phyloP scores from a whole-genome alignment of 1,284 basidiomycete genomes.

The Lignosus rhinocerotis region DNA sequence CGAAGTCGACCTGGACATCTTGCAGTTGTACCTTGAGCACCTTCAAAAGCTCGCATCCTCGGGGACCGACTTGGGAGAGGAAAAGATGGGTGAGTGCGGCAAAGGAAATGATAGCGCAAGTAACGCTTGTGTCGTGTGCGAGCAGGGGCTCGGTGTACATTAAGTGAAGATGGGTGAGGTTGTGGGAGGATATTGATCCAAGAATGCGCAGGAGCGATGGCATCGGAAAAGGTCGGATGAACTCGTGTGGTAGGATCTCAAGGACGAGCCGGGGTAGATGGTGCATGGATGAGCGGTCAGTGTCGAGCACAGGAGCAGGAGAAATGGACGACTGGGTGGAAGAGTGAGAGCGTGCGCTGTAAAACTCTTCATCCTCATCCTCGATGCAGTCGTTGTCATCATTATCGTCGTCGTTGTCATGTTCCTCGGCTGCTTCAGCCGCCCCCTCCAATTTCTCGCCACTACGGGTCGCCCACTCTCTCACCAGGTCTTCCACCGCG shows the following conservation, averaged over 20 bases:
- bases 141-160: constrained; percentile 12
- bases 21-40: constrained; percentile 2
- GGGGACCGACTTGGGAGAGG: constrained; percentile 9
- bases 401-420: not conserved
- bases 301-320: not conserved
- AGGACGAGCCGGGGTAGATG: constrained; percentile 6
- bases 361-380: not conserved
- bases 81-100: constrained; percentile 2
- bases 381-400: not conserved
- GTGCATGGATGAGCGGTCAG: not conserved
- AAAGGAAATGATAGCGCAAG: not conserved
- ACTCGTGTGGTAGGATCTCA: constrained; percentile 5
- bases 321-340: not conserved
- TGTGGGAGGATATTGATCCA: not conserved
- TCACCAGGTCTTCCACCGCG: not conserved
- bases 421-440: not conserved
- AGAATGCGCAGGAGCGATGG: constrained; percentile 2
- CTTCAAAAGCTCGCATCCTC: constrained; percentile 7
- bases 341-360: not conserved
- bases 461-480: not conserved
- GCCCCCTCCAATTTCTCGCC: not conserved
- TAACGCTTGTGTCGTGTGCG: constrained; percentile 4
- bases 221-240: constrained; percentile 5
- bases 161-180: constrained; percentile 9
- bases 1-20: constrained; percentile 13